A percentile compares a stretch with the other conserved stretches of the same genome.
phyloP scores from a whole-genome alignment of 768 basidiomycete species.

The Lentinus brumalis region DNA sequence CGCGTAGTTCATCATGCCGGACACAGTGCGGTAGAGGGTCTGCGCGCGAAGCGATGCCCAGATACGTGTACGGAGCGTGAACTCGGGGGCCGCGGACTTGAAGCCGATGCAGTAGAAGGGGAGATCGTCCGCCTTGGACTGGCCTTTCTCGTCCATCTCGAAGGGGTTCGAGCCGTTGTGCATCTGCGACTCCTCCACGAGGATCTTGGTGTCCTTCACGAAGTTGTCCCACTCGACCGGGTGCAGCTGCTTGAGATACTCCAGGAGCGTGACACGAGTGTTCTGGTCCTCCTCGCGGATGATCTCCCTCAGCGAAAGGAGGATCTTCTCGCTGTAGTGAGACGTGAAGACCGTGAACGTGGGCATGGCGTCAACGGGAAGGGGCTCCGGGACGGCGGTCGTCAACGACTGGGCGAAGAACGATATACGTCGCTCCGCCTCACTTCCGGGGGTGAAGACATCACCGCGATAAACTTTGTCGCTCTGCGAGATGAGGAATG shows the following conservation, averaged over 20 bases:
- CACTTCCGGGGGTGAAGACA: constrained; percentile 94
- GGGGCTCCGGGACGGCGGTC: constrained; percentile 85
- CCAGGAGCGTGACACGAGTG: constrained; percentile 93
- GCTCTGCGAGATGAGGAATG: constrained; percentile 96
- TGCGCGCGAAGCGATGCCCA: constrained; percentile 99
- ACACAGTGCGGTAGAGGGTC: constrained; percentile 97
- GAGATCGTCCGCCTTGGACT: constrained; percentile 85
- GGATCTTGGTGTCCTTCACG: constrained; percentile 98
- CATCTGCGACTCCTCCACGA: constrained; percentile 92
- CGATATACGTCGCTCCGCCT: constrained; percentile 97
- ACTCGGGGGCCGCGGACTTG: constrained; percentile 98
- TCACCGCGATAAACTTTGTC: constrained; percentile 83
- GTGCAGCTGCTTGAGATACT: constrained; percentile 98
- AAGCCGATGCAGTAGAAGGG: constrained; percentile 99
- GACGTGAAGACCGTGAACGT: constrained; percentile 98
- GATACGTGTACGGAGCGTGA: constrained; percentile 96
- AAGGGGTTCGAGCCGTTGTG: constrained; percentile 80
- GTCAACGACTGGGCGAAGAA: constrained; percentile 99
- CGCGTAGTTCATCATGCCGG: constrained; percentile 99
- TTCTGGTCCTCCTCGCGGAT: constrained; percentile 98
- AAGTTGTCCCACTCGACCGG: constrained; percentile 99
- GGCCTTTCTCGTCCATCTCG: constrained; percentile 78
- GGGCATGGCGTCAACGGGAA: constrained; percentile 99
- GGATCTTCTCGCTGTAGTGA: constrained; percentile 99
- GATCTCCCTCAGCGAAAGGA: constrained; percentile 95